Conservation (phyloP, 2,329 filamentous ascomycete genomes). For the Scedosporium minutisporum region DNA sequence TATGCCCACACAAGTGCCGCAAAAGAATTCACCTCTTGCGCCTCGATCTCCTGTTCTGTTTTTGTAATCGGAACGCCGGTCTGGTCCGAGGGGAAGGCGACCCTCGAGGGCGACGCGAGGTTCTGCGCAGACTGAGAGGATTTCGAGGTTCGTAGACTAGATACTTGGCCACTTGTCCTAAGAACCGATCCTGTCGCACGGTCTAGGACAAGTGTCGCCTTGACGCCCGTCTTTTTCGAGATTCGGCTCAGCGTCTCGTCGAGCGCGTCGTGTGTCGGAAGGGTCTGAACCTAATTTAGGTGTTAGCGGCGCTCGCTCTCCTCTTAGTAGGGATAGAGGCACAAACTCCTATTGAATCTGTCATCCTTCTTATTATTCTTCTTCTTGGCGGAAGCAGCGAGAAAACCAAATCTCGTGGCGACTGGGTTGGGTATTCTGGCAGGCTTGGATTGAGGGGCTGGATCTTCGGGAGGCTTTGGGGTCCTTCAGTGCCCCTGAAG, state of each 20-base stretch:
- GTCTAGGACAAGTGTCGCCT: slow-evolving; percentile 67
- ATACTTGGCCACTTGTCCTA: slow-evolving; percentile 61
- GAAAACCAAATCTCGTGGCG: slow-evolving; percentile 3
- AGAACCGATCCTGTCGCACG: slow-evolving; percentile 63
- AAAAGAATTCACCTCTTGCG: slow-evolving; percentile 59
- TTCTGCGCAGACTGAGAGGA: slow-evolving; percentile 7
- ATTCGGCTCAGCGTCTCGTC: slow-evolving; percentile 59
- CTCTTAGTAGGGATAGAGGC: slow-evolving; percentile 1
- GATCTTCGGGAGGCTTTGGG: too few species aligned
- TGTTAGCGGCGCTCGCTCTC: background rate
- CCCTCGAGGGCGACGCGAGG: slow-evolving; percentile 22
- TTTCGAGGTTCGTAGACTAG: slow-evolving; percentile 37
- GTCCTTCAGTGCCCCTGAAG: too few species aligned
- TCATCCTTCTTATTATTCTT: background rate
- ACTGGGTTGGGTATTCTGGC: background rate
- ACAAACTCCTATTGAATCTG: background rate
- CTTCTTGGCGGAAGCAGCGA: background rate
- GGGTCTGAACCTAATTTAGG: slow-evolving; percentile 28
- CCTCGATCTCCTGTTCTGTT: slow-evolving; percentile 33
- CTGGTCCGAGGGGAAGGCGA: slow-evolving; percentile 35
- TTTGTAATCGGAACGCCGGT: background rate
- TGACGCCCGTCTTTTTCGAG: slow-evolving; percentile 69
- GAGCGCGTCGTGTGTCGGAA: slow-evolving; percentile 48
- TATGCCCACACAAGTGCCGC: slow-evolving; percentile 70
- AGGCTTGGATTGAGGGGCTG: background rate